These are phyloP conservation scores for Heteromeles arbutifolia DNA, from an alignment of 306 rosid species.

Conservation along the genomic window DNA sequence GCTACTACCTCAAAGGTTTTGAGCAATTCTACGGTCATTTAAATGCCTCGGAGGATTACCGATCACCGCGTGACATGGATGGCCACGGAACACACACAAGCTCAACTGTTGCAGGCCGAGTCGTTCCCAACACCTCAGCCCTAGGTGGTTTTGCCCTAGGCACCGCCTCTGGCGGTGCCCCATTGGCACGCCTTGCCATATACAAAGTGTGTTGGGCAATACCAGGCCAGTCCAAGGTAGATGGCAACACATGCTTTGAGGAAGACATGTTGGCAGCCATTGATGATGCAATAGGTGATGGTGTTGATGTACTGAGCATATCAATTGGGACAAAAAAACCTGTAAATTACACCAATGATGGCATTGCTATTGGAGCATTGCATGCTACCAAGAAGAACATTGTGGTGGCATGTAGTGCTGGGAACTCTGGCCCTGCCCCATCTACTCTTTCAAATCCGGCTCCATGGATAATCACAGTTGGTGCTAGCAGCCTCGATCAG, in stretches of 20 bases:
- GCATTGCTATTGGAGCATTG: conserved; percentile 56
- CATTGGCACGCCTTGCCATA: conserved; percentile 62
- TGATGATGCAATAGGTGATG: conserved; percentile 85
- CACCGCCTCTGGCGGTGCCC: conserved; percentile 75
- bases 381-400: conserved; percentile 63
- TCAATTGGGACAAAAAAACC: conserved; percentile 53
- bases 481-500: conserved; percentile 73
- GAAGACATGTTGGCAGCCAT: conserved; percentile 78
- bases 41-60: conserved; percentile 50
- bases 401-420: conserved; percentile 83
- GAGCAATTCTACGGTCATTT: conserved; percentile 40
- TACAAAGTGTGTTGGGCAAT: conserved; percentile 96
- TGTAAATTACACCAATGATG: conserved; percentile 40
- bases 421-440: conserved; percentile 67
- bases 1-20: conserved; percentile 71
- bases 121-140: conserved; percentile 37
- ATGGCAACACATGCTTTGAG: conserved; percentile 61
- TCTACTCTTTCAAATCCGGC: conserved; percentile 54
- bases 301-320: conserved; percentile 64
- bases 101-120: conserved; percentile 72
- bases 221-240: conserved; percentile 43
- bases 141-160: conserved; percentile 69
- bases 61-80: conserved; percentile 75
- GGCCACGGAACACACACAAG: conserved; percentile 93
- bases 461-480: conserved; percentile 90